Base-by-base conservation (phyloP, 257 asterid species). In the Petrea volubilis region DNA sequence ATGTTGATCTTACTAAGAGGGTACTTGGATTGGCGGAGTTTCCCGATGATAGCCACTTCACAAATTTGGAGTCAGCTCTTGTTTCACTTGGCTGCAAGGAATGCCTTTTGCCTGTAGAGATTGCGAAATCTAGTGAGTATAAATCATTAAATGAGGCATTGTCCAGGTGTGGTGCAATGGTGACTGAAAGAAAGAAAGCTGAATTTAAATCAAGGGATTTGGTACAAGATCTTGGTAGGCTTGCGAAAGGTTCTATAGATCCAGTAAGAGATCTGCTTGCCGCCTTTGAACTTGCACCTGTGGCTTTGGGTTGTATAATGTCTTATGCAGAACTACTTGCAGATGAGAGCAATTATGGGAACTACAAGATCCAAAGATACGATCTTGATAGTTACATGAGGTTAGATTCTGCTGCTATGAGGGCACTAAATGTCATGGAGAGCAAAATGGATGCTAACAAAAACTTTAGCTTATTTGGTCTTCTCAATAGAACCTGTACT, bases 41-140 rank as follows among this genome's bases (percentile, higher is more conserved):
- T 80, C 92, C 84, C 40, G 99, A 92, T 66, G 98, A 95, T 71
- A 86, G 84, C 85, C 99, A 95, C 77, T 95, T 92, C 74, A 95
- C 98, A 24, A 92, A 95, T 75, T 29, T 83, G 77, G 99, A 95
- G 79, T 95, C 99, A 41, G 86, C 96, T 74, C 92, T 95, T 55
- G 91, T 95, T 70, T 93, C 98, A 62, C 93, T 95, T 67, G 99
- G 99, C 73, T 92, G 99, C 89, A 92, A 89, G 68, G 99, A 92
- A 77, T 92, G 98, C 76, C 89, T 95, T 69, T 73, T 95, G 82
- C 90, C 98, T 3, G 57, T 57, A 21, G 99, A 92, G 71, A 70
- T 80, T 51, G 80, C 81, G 60, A 95, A 84, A 79, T 82, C 96
- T 46, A 82, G 79, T 75, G 97, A 95, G 67, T 87, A 59, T 71